Evolutionary conservation across 257 asterid species (phyloP).

Genomic region (Lithospermum erythrorhizon): DNA sequence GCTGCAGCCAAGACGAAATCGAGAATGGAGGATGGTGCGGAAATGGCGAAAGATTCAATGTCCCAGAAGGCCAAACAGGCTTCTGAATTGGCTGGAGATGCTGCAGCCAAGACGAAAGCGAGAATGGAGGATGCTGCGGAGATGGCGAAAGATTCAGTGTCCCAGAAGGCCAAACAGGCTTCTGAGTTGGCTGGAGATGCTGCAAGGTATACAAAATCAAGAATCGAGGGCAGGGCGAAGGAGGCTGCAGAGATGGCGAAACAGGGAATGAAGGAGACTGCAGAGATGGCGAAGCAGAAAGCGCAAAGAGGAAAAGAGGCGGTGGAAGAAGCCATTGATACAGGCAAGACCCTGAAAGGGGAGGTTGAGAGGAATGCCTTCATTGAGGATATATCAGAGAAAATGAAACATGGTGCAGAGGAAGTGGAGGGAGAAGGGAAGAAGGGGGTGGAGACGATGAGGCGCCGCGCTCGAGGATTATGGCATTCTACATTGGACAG

Average conservation of each 20-base stretch:
- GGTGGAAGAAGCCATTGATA: constrained; percentile 6
- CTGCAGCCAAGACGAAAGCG: neutral
- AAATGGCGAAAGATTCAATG: constrained; percentile 5
- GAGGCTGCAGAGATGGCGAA: constrained; percentile 1
- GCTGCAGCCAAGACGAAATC: neutral
- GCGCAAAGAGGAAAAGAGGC: neutral
- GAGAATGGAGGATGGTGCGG: neutral
- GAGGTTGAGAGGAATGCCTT: constrained; percentile 14
- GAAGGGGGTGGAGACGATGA: constrained; percentile 27
- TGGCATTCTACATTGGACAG: constrained; percentile 16
- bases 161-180: neutral
- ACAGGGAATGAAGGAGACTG: constrained; percentile 9
- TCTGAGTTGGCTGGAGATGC: constrained; percentile 5
- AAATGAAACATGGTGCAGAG: constrained; percentile 9
- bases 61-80: neutral
- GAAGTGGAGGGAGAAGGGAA: constrained; percentile 23
- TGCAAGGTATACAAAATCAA: neutral
- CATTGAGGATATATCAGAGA: constrained; percentile 6
- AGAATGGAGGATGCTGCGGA: neutral
- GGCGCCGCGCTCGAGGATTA: constrained; percentile 19
- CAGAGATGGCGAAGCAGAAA: constrained; percentile 7
- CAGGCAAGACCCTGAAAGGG: constrained; percentile 6
- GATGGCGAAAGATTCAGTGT: constrained; percentile 4
- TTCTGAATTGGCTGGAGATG: constrained; percentile 2
- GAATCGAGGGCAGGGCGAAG: neutral